Percentiles rank a stretch among this genome's conserved stretches.
Conservation (phyloP, 2,329 filamentous ascomycete species). For the Phymatotrichopsis omnivora region DNA sequence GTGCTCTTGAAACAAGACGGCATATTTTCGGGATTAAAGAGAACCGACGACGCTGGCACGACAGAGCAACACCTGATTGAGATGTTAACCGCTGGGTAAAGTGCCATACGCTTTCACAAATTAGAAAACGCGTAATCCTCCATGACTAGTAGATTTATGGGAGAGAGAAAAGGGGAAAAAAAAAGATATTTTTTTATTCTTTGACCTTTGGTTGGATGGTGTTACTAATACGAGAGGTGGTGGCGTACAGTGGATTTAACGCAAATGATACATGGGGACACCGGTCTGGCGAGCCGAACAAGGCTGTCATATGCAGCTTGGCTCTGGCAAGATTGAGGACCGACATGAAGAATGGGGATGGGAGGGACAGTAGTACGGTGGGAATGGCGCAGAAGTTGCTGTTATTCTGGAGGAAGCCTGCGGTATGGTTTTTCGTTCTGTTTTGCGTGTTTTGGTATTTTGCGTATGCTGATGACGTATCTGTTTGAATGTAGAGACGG, state of each 20-base stretch:
- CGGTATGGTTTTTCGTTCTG: slow-evolving; percentile 35
- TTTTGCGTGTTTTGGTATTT: neutral
- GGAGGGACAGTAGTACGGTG: slow-evolving; percentile 66
- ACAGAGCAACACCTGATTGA: slow-evolving; percentile 98
- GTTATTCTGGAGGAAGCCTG: slow-evolving; percentile 96
- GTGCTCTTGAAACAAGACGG: slow-evolving; percentile 82
- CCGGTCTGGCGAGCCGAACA: slow-evolving; percentile 93
- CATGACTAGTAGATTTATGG: too few species aligned
- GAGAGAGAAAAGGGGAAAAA: neutral
- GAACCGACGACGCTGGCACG: slow-evolving; percentile 89
- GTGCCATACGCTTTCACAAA: slow-evolving; percentile 34
- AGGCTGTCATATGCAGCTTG: slow-evolving; percentile 95
- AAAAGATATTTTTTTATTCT: slow-evolving; percentile 4
- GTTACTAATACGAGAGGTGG: slow-evolving; percentile 21
- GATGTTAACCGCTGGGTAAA: slow-evolving; percentile 94
- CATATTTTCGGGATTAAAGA: slow-evolving; percentile 90
- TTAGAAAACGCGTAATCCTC: too few species aligned
- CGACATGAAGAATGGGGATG: slow-evolving; percentile 57
- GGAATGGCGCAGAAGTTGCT: slow-evolving; percentile 98
- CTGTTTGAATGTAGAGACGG: slow-evolving; percentile 44
- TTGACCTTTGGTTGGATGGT: neutral
- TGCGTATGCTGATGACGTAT: neutral
- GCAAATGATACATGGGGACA: slow-evolving; percentile 94
- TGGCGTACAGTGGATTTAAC: slow-evolving; percentile 70
- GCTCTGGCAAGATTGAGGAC: slow-evolving; percentile 86